Conservation (phyloP, 2,329 filamentous ascomycete genomes). For the Ramularia endophylla region DNA sequence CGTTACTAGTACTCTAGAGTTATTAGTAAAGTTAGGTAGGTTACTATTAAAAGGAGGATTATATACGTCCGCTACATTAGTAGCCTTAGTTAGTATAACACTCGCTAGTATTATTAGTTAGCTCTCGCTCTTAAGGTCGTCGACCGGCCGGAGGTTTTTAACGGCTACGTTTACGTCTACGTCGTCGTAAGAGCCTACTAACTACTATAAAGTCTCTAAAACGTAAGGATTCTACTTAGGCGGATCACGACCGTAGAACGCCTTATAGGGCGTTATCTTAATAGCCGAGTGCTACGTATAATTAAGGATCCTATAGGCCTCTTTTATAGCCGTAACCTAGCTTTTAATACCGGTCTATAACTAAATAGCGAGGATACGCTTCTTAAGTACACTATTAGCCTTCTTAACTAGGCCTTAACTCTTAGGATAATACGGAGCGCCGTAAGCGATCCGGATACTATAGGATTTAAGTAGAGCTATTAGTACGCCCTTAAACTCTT, state of each 20-base stretch:
- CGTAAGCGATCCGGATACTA: neutral
- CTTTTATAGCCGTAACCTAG: neutral
- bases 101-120: no score
- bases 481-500: neutral
- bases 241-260: neutral
- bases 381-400: neutral
- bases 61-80: neutral
- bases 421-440: neutral
- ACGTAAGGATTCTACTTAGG: neutral
- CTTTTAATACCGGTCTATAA: neutral
- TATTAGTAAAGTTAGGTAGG: no score
- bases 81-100: neutral
- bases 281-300: neutral
- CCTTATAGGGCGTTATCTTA: conserved; percentile 1
- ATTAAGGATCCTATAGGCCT: neutral
- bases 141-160: no score
- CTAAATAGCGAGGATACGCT: neutral
- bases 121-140: no score
- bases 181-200: neutral
- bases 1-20: no score
- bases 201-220: neutral
- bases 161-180: neutral
- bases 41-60: neutral
- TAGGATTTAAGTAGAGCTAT: neutral
- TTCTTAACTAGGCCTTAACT: neutral